Evolutionary conservation across 352 stramenopile genomes (phyloP), one percentile per base, ranked within the genome.

Genomic region (Pythium apleroticum): DNA sequence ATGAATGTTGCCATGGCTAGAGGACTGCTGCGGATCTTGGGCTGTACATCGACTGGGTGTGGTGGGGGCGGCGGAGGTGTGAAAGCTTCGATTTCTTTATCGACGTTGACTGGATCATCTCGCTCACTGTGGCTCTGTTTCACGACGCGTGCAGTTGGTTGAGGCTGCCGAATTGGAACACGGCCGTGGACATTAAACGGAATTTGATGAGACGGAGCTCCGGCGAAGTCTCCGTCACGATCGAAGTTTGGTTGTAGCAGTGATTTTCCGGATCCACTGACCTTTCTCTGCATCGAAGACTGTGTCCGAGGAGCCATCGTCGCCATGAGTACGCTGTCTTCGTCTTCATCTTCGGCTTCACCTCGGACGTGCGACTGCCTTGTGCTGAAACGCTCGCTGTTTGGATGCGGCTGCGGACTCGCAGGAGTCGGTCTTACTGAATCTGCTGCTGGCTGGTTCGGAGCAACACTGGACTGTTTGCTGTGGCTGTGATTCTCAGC

Each of bases 111-210:
- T 41, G 37, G 9, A 11, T 52, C 54, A 27, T 52, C 33, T 35
- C 17, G 35, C 4, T 60, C 17, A 17, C 7, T 3, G 17, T 1
- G 12, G 14, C 24, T 17, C 22, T 57, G 10, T 20, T 35, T n/a
- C 14, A 41, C 35, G 14, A n/a, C 14, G 30, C 30, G 37, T 19
- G 37, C 15, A 5, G 37, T 17, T 45, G 5, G 37, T 45, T 33
- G 30, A 33, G 30, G 30, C 30, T 33, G 30, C 30, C 30, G 30
- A 33, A 33, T 33, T 33, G 30, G 77, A 10, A 89, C 77, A 14
- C 70, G 66, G 1, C 77, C 77, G n/a, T 49, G 64, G 14, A 67
- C 15, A 28, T 63, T 72, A 49, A 75, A 75, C 22, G 63, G 63
- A 1, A 53, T 12, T 4, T 6, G 0, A 33, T 22, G 12, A 20